Base-by-base conservation (phyloP, 306 rosid species). In the Acacia confusa region DNA sequence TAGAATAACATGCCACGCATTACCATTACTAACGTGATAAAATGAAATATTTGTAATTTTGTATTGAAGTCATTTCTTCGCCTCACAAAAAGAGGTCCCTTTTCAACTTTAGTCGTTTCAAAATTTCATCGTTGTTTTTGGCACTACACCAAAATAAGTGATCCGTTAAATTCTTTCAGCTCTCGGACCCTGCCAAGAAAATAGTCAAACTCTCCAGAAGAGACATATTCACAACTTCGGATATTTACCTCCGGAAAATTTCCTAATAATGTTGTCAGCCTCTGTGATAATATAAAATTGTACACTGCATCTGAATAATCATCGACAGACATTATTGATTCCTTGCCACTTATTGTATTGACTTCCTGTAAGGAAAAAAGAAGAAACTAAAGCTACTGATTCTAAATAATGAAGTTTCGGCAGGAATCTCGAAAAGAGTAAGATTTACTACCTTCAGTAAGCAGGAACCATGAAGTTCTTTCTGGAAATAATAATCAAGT, bases 231-330 rank as follows among this genome's bases (percentile, higher is more conserved):
- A 75, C 34, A 45, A 41, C 78, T 45, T 69, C 47, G 24, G 24
- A 79, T 52, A 78, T 76, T 85, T 84, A 91, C 99, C 99, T 93
- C 97, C 4, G 99, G 99, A 86, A 95, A 95, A 58, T 92, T 92
- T 82, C 97, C 99, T 87, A 95, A 82, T 34, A 93, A 79, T 1
- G 86, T 78, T 30, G 89, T 84, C 88, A 95, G 76, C 88, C 90
- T 93, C 86, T 93, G 97, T 76, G 97, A 92, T 67, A 95, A 81
- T 73, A 95, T 83, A 87, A 95, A 93, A 80, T 95, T 93, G 88
- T 95, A 92, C 45, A 91, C 89, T 20, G 97, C 92, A 88, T 95
- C 97, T 71, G 92, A 88, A 88, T 88, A 90, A 74, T 91, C 92
- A 30, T 80, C 82, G 24, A 78, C 84, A 19, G 92, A 86, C 92